Base-by-base conservation (phyloP, 1,139 yeast genomes). In the Geotrichum fermentans region DNA sequence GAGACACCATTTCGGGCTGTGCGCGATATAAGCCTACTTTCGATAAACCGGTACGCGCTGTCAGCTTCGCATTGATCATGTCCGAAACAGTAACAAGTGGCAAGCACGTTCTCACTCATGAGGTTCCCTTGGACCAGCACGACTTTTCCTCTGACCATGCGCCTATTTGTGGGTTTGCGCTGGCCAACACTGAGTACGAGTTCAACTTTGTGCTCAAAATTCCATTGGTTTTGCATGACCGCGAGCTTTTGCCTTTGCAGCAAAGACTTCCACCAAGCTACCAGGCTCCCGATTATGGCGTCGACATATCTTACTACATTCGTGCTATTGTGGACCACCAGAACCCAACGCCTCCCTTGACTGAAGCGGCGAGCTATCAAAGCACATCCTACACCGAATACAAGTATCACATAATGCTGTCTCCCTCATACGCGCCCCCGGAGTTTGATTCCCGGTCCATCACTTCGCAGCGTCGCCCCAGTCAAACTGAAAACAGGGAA, bases 351-450 rank as follows among this genome's bases (percentile, higher is more conserved):
- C 45, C 45, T 4, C 13, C 26, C 4, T 17, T 34, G 3, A 21
- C 18, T 10, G 17, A n/a, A 4, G 36, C 38, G 13, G 42, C 42
- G 1, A 18, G 16, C 11, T 40, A 46, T 16, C 16, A 28, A n/a
- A 17, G 37, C 8, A 16, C 22, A 2, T 18, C 45, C 10, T 14
- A 18, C 16, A 46, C 45, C 11, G 18, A 28, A 11, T 11, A 14
- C 5, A 26, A 14, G 2, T 5, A 17, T 17, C 22, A 14, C 10
- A 20, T 46, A 4, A 17, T 16, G 14, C 14, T 46, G 14, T 34
- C 40, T 7, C 49, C 49, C 3, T 46, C 49, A 4, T 46, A 46
- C 18, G 49, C 49, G 6, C 45, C 49, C 13, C 38, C 49, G 1
- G 45, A 46, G 17, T 46, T 40, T 29, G 49, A 46, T 24, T 46